Evolutionary conservation across 352 stramenopile genomes (phyloP), one percentile per base, ranked within the genome.

Genomic region (Globisporangium apiculatum): DNA sequence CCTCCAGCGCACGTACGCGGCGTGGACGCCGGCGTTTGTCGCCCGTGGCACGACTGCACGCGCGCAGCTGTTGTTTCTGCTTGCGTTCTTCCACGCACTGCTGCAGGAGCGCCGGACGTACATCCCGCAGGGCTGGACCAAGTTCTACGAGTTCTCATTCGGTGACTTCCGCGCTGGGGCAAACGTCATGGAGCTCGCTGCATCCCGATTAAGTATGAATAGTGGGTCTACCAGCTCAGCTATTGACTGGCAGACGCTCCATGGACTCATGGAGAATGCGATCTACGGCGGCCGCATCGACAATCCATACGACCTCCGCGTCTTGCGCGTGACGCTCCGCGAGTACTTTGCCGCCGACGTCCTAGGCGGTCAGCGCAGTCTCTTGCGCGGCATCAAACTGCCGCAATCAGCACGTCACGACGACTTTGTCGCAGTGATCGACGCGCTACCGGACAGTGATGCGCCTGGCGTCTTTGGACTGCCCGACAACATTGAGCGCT

Each of bases 91-190:
- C 64, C 94, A 98, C 56, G 87, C 86, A 31, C 53, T 94, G 9
- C 60, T 93, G 4, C 84, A 94, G 40, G 84, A 94, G 51, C 63
- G 84, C 24, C 73, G 89, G n/a, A 98, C 82, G 31, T 98, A 97
- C 63, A 95, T 97, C 46, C 95, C 92, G 4, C 94, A 98, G 66
- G 94, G 95, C 18, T 98, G 94, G 94, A 98, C 91, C 31, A 98
- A 98, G 58, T 95, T 96, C 51, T 98, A 98, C 74, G 94, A 98
- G 67, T 98, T 98, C 64, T 97, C 86, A 12, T 94, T 96, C 48
- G 92, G 90, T 1, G 94, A 98, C 61, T 89, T 97, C 55, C 90
- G 91, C n/a, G 92, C 91, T 15, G 94, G 91, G 6, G 76, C 82
- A 0, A 95, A 96, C 55, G 83, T 98, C 10, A 94, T 98, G 68